Conservation (phyloP, 192 early-diverging fungal species). For the Backusella australiensis region DNA sequence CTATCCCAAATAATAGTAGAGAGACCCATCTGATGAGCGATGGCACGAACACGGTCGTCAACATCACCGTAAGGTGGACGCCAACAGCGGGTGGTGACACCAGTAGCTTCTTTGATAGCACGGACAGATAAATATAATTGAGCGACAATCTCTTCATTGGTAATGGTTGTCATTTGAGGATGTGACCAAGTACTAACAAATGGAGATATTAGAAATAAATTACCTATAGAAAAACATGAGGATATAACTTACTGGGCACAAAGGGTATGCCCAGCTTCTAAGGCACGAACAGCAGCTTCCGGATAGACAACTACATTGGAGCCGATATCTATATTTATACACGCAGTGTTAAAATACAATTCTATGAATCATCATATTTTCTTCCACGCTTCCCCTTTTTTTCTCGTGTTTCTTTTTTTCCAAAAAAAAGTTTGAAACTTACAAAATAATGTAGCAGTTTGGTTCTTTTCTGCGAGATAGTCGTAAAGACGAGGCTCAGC, state of each 20-base stretch:
- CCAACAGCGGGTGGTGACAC: slow-evolving; percentile 43
- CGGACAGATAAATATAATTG: slow-evolving; percentile 41
- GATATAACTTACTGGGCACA: slow-evolving; percentile 39
- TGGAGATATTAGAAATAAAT: background rate
- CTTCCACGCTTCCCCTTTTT: background rate
- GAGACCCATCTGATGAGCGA: slow-evolving; percentile 54
- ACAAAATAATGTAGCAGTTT: slow-evolving; percentile 38
- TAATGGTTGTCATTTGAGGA: slow-evolving; percentile 41
- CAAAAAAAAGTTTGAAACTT: slow-evolving; percentile 5
- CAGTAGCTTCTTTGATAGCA: slow-evolving; percentile 43
- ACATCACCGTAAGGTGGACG: slow-evolving; percentile 71
- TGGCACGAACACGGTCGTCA: slow-evolving; percentile 68
- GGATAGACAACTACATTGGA: slow-evolving; percentile 35
- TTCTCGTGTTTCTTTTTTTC: too few species aligned
- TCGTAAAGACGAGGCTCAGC: slow-evolving; percentile 36
- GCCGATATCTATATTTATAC: slow-evolving; percentile 21
- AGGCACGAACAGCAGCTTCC: slow-evolving; percentile 18
- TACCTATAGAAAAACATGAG: background rate
- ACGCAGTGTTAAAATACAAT: background rate
- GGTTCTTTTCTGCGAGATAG: slow-evolving; percentile 34
- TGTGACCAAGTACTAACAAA: slow-evolving; percentile 53
- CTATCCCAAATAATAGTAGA: slow-evolving; percentile 23
- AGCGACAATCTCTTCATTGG: slow-evolving; percentile 46
- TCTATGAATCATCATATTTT: background rate
- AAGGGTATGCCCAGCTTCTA: slow-evolving; percentile 48